Evolutionary conservation across 306 rosid species (phyloP).

Genomic region (Castanospermum australe): DNA sequence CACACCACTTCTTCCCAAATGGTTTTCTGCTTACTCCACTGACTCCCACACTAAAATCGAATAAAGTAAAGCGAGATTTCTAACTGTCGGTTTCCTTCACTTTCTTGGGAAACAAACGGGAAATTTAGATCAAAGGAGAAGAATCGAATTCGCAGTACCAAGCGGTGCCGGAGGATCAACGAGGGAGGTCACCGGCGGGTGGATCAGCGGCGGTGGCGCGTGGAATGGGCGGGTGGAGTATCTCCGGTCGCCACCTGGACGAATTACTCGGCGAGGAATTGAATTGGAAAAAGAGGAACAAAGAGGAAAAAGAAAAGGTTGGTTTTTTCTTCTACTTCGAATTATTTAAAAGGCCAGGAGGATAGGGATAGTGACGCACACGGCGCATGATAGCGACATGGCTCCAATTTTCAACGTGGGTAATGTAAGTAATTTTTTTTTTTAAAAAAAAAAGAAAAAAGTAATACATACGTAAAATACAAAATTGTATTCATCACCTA

Average conservation of each 20-base stretch:
- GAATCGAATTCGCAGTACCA: slow-evolving; percentile 26
- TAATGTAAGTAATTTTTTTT: neutral
- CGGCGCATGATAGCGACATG: slow-evolving; percentile 55
- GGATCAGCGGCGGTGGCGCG: slow-evolving; percentile 23
- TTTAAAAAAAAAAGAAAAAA: neutral
- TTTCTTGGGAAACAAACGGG: slow-evolving; percentile 20
- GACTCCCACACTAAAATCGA: neutral
- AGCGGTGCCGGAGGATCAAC: slow-evolving; percentile 16
- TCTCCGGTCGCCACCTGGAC: slow-evolving; percentile 30
- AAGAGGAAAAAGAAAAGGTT: neutral
- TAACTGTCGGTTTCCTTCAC: slow-evolving; percentile 31
- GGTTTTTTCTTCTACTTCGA: slow-evolving; percentile 32
- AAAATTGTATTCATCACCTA: neutral
- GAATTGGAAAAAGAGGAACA: slow-evolving; percentile 31
- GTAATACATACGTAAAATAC: neutral
- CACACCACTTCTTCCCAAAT: neutral
- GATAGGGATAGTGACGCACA: slow-evolving; percentile 46
- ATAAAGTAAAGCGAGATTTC: slow-evolving; percentile 16
- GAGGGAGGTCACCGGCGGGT: slow-evolving; percentile 35
- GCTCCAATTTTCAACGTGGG: slow-evolving; percentile 30
- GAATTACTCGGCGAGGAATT: slow-evolving; percentile 45
- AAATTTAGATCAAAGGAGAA: slow-evolving; percentile 51
- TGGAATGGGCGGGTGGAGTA: slow-evolving; percentile 20
- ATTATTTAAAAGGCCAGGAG: slow-evolving; percentile 59
- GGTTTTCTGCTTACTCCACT: neutral